phyloP scores from a whole-genome alignment of 2,329 filamentous ascomycete species.

The Paecilomyces niveus region DNA sequence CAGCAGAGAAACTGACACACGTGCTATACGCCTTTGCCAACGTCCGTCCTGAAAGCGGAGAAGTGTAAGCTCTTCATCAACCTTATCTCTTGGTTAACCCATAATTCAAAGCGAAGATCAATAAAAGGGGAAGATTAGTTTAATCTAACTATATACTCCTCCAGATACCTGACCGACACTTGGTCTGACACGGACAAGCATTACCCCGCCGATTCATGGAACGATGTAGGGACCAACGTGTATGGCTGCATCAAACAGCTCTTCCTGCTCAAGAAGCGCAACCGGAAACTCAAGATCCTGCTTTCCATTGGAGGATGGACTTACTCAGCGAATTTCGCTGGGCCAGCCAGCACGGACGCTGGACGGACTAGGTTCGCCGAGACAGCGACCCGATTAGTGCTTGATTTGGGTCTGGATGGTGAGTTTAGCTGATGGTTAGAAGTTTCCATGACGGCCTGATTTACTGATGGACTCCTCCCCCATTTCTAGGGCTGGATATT shows the following conservation, averaged over 20 bases:
- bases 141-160: constrained; percentile 5
- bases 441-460: neutral
- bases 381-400: constrained; percentile 66
- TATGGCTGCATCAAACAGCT: constrained; percentile 75
- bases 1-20: constrained; percentile 74
- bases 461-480: neutral
- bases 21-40: constrained; percentile 87
- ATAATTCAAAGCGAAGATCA: neutral
- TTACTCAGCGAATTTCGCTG: constrained; percentile 69
- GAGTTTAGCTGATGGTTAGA: neutral
- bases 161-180: constrained; percentile 52
- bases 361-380: constrained; percentile 61
- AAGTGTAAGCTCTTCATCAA: constrained; percentile 52
- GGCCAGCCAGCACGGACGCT: constrained; percentile 55
- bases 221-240: constrained; percentile 63
- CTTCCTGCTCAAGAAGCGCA: constrained; percentile 64
- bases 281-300: constrained; percentile 70
- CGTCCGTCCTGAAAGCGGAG: constrained; percentile 67
- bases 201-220: constrained; percentile 59
- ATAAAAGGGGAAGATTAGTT: neutral
- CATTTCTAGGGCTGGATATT: constrained; percentile 32
- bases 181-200: constrained; percentile 65
- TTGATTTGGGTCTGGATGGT: constrained; percentile 66
- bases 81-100: neutral
- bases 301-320: constrained; percentile 80